These are phyloP conservation scores for Hermanozyma aechmeae DNA, from an alignment of 805 yeast species.

Conservation along the genomic window DNA sequence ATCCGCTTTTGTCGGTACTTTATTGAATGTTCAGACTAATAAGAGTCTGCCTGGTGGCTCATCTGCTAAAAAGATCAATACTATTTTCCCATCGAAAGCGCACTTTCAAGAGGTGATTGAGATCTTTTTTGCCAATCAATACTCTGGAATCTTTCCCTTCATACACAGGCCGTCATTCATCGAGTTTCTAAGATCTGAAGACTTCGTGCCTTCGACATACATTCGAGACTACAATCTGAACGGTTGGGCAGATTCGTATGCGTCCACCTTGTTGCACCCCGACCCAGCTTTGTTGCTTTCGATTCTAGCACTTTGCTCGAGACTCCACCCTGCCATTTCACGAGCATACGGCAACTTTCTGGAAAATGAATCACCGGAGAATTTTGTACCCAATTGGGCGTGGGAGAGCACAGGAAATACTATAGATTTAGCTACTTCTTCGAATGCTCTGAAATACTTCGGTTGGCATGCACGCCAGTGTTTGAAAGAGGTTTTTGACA, in stretches of 20 bases:
- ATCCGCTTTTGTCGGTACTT: conserved; percentile 9
- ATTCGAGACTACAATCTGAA: conserved; percentile 8
- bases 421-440: conserved; percentile 8
- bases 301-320: conserved; percentile 24
- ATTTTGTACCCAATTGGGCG: conserved; percentile 13
- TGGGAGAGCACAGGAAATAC: neutral
- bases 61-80: neutral
- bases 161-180: conserved; percentile 15
- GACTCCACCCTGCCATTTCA: conserved; percentile 22
- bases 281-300: conserved; percentile 25
- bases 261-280: conserved; percentile 9
- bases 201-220: conserved; percentile 13
- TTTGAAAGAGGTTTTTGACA: conserved; percentile 25
- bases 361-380: conserved; percentile 16
- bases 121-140: conserved; percentile 17
- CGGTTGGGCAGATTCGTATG: conserved; percentile 6
- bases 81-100: conserved; percentile 11
- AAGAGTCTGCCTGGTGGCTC: neutral
- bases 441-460: conserved; percentile 27
- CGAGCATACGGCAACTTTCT: conserved; percentile 22
- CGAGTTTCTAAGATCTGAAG: conserved; percentile 10
- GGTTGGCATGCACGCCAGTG: conserved; percentile 27
- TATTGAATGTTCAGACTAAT: conserved; percentile 7
- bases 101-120: conserved; percentile 12
- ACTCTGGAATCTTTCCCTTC: conserved; percentile 17